Base-by-base conservation (phyloP, 257 asterid species). In the Solanum piurae region DNA sequence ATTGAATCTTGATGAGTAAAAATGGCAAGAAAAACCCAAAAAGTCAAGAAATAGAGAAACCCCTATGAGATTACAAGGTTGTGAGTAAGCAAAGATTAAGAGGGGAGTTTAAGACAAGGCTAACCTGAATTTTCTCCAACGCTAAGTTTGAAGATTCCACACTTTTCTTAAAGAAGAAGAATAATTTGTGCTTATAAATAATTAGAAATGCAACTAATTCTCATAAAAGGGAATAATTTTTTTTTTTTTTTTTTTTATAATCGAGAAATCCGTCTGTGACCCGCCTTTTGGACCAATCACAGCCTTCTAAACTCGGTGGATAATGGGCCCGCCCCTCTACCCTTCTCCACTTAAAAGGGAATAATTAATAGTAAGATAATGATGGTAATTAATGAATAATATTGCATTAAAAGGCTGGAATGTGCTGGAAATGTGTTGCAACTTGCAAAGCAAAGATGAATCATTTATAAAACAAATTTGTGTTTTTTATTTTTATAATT, bases 401-500 rank as follows among this genome's bases (percentile, higher is more conserved):
- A 31, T 42, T 31, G 66, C 25, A 60, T 10, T 25, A 9, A 29
- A 83, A 83, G 42, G 16, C 72, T 55, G 52, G 37, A 76, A 88
- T 83, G 86, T 34, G 90, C 89, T 88, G 90, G 86, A 80, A 73
- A 52, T 42, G 62, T n/a, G 25, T 77, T 42, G 40, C 5, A 52
- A 29, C 31, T 29, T 29, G 31, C 31, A 29, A 29, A 83, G 27
- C 60, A 86, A 86, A 88, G 88, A 88, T 86, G 37, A 89, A 73
- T 88, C 29, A 88, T 64, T 58, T n/a, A 46, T 33, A 86, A 66
- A 40, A 36, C 21, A 60, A 76, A 21, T 27, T 64, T 33, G 36
- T 74, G 8, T 66, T 66, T 25, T 66, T 12, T 12, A 6, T 55
- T 55, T 55, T 55, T 55, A 55, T 18, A 20, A 64, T n/a, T 62